Evolutionary conservation across 2,329 filamentous ascomycete genomes (phyloP), one percentile per base, ranked within the genome.

Genomic region (Curvularia lunata): DNA sequence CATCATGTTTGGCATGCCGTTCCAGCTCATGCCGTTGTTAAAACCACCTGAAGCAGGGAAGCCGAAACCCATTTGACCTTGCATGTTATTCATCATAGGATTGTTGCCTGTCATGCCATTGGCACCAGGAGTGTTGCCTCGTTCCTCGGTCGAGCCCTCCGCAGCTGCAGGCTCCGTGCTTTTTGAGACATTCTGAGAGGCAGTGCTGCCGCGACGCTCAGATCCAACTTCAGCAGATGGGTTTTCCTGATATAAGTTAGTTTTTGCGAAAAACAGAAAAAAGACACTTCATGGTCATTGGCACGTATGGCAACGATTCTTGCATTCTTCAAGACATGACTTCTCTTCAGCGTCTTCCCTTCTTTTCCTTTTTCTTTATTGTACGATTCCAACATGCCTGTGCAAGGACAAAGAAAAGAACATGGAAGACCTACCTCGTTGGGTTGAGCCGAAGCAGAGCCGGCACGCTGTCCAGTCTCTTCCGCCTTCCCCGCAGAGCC

Each of bases 21-120:
- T 86, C 72, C 82, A 89, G 70, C 83, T 84, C 83, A 88, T 86
- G 63, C 82, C 83, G 21, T 83, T 69, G 25, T 83, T 67, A 48
- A 88, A 87, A 61, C 78, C 79, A 58, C 81, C 69, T 52, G 74
- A 69, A 40, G 64, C 77, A 13, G 75, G 66, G 68, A 83, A 81
- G 18, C 79, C 81, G 62, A 79, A 75, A 18, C 69, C 69, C 78
- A 55, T 76, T 48, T 73, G 73, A 38, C 64, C 63, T 27, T 68
- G 58, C 61, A 72, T 67, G 18, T 66, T 72, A 43, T 68, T 72
- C 61, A 68, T 64, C 64, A 68, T 73, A 40, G 53, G 41, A 19
- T 65, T 67, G 59, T 64, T 70, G 18, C 62, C 63, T 46, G 56
- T 56, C 56, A 68, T 60, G 43, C 59, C 56, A 34, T 55, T 63